phyloP scores from a whole-genome alignment of 805 yeast genomes.

The Lipomyces japonicus region DNA sequence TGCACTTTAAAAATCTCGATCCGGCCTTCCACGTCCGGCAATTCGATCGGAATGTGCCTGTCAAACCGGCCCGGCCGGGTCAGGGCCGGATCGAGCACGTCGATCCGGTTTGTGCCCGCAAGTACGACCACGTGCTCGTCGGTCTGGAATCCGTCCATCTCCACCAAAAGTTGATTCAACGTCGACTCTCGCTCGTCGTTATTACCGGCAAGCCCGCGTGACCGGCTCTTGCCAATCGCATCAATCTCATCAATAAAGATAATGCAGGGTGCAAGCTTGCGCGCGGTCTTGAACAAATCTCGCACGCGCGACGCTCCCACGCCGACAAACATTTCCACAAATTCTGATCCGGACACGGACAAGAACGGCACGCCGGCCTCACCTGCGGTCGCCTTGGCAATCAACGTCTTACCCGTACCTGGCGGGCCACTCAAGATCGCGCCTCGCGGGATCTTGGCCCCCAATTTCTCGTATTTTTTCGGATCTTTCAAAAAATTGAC shows the following conservation, averaged over 20 bases:
- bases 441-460: constrained; percentile 98
- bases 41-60: constrained; percentile 85
- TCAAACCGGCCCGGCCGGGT: constrained; percentile 98
- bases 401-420: constrained; percentile 96
- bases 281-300: constrained; percentile 86
- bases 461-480: constrained; percentile 79
- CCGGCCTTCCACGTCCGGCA: constrained; percentile 93
- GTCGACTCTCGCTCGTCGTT: constrained; percentile 98
- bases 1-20: constrained; percentile 89
- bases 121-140: constrained; percentile 92
- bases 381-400: constrained; percentile 98
- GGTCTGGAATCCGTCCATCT: constrained; percentile 95
- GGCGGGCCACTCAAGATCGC: constrained; percentile 98
- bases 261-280: constrained; percentile 91
- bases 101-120: constrained; percentile 97
- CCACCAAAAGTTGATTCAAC: constrained; percentile 89
- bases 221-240: constrained; percentile 96
- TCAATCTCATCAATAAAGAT: constrained; percentile 98
- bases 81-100: constrained; percentile 86
- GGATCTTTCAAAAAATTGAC: constrained; percentile 91
- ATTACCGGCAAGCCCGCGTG: constrained; percentile 58
- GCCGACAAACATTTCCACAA: constrained; percentile 98
- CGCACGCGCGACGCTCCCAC: constrained; percentile 98
- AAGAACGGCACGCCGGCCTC: constrained; percentile 98
- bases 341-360: constrained; percentile 95